A percentile compares a stretch with the other conserved stretches of the same genome.
These are phyloP conservation scores for Heritiera littoralis DNA, from an alignment of 345 rosid species.

Conservation along the genomic window DNA sequence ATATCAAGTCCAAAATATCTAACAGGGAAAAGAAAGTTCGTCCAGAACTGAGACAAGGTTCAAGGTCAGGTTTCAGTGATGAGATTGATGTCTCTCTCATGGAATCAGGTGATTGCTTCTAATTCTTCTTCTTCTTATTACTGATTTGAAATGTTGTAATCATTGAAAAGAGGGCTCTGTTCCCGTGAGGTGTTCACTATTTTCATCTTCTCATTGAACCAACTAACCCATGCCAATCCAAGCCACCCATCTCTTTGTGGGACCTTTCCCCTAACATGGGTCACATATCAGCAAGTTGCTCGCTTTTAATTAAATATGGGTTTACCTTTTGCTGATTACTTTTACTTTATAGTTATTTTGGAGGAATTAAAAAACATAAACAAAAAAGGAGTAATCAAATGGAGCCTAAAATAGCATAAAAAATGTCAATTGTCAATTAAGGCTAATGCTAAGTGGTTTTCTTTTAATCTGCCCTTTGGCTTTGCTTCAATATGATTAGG, in stretches of 20 bases:
- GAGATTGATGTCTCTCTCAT: slow-evolving; percentile 14
- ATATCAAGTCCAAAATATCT: slow-evolving; percentile 48
- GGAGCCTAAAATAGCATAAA: slow-evolving; percentile 1
- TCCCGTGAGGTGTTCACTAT: not conserved
- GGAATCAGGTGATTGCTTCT: slow-evolving; percentile 37
- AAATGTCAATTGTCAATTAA: not conserved
- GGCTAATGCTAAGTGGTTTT: not conserved
- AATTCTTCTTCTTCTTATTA: not conserved
- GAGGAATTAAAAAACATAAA: not conserved
- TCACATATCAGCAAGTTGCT: not conserved
- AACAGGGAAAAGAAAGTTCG: slow-evolving; percentile 31
- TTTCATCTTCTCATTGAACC: not conserved
- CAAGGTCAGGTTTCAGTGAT: slow-evolving; percentile 30
- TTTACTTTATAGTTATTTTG: slow-evolving; percentile 2
- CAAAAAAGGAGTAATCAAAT: not conserved
- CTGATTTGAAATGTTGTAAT: slow-evolving; percentile 14
- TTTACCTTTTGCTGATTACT: not conserved
- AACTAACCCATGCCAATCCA: slow-evolving; percentile 7
- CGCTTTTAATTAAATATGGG: not conserved
- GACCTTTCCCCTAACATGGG: not conserved
- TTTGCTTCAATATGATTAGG: slow-evolving; percentile 1
- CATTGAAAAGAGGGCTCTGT: not conserved
- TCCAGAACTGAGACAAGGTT: slow-evolving; percentile 29
- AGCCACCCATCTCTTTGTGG: not conserved
- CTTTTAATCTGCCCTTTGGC: not conserved